Base-by-base conservation (phyloP, 108 stramenopile species). In the Discostella stelligeroides region DNA sequence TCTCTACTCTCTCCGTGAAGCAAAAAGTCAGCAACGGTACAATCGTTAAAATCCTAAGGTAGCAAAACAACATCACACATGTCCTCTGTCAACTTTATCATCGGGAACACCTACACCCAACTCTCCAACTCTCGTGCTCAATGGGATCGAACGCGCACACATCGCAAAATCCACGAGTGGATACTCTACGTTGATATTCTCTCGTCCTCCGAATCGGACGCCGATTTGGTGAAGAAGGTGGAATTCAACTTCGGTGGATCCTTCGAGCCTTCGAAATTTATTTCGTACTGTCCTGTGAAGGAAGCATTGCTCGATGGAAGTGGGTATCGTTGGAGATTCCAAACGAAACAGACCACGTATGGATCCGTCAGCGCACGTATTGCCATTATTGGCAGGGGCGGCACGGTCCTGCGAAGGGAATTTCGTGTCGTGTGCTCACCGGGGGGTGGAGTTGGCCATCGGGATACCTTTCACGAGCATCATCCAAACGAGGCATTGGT, bases 81-180 rank as follows among this genome's bases (percentile, higher is more conserved):
- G 53, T 0, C 53, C 27, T 58, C 37, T 20, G 39, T 58, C 34
- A 17, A 58, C 34, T 58, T 68, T 56, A 28, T 72, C 50, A 73
- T 83, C 47, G 82, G 76, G 11, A 83, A 83, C 39, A 83, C 77
- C 23, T 83, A 79, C 56, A 39, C 53, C 4, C 23, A 39, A 17
- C 57, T 81, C 37, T 66, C 51, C 14, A 21, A 55, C 21, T 37
- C 46, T 29, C 7, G 39, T 1, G 77, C 82, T 3, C 57, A 57
- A 40, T 37, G 62, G 14, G 65, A 67, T 45, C 38, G 54, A 4
- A 70, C 41, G 7, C 58, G 68, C 7, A 20, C 20, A 10, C 38
- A 49, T 20, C 68, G 38, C 10, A 75, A 60, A 37, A 43, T 61
- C 8, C 80, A 81, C 27, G 73, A 75, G 53, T 73, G 59, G 65